phyloP scores from a whole-genome alignment of 2,329 filamentous ascomycete genomes.

The Escovopsis sp. region DNA sequence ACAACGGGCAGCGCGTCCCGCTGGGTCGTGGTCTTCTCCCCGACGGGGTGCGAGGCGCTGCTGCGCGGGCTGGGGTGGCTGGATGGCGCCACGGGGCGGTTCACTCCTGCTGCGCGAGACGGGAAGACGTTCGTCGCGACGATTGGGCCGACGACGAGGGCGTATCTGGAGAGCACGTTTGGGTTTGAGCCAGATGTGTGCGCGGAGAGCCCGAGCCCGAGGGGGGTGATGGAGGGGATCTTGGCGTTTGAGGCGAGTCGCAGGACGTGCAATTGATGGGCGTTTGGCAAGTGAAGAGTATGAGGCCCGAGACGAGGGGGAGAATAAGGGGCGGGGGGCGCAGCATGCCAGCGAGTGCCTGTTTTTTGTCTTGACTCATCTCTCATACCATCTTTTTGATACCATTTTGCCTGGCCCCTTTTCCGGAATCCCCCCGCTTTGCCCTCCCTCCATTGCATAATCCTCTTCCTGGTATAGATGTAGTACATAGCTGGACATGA shows the following conservation, averaged over 20 bases:
- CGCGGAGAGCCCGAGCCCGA: slow-evolving; percentile 65
- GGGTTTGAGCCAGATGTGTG: slow-evolving; percentile 62
- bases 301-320: neutral
- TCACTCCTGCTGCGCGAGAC: slow-evolving; percentile 12
- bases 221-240: slow-evolving; percentile 61
- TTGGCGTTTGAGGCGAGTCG: slow-evolving; percentile 12
- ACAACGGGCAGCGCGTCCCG: slow-evolving; percentile 28
- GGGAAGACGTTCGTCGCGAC: slow-evolving; percentile 55
- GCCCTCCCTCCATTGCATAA: too few species aligned
- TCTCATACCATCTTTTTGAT: too few species aligned
- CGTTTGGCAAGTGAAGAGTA: neutral
- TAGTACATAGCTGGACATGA: neutral
- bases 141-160: slow-evolving; percentile 83
- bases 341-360: too few species aligned
- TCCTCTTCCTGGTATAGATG: neutral
- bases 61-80: slow-evolving; percentile 37
- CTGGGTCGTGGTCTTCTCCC: slow-evolving; percentile 66
- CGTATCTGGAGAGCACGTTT: slow-evolving; percentile 52
- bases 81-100: slow-evolving; percentile 29
- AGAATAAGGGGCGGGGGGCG: neutral
- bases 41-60: slow-evolving; percentile 48
- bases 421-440: too few species aligned
- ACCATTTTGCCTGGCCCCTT: too few species aligned
- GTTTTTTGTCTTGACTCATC: too few species aligned
- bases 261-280: too few species aligned